A percentile compares a stretch with the other conserved stretches of the same genome.
Evolutionary conservation across 2,329 filamentous ascomycete genomes (phyloP).

Genomic region (Diplodia seriata): DNA sequence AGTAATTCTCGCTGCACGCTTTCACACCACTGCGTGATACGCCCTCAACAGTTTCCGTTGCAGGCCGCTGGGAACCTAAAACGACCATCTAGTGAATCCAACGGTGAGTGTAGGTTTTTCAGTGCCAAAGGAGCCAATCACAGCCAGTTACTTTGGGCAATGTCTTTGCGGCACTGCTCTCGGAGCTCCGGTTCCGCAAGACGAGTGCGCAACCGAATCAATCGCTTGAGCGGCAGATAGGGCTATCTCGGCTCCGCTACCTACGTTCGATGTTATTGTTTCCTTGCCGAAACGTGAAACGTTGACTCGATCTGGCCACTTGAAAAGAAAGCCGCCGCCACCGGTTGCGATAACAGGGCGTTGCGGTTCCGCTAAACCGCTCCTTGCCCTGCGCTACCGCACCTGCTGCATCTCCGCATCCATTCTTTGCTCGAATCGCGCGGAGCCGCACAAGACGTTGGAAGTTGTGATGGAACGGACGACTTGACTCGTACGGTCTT

Average conservation of each 20-base stretch:
- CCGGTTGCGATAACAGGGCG: neutral
- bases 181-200: neutral
- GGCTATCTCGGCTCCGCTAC: constrained; percentile 2
- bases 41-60: too few relatives aligned
- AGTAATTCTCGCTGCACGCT: too few relatives aligned
- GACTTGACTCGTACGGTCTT: neutral
- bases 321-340: neutral
- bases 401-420: neutral
- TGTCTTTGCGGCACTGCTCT: neutral
- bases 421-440: neutral
- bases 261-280: constrained; percentile 3
- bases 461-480: neutral
- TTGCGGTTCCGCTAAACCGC: neutral
- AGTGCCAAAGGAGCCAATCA: too few relatives aligned
- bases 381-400: neutral
- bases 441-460: constrained; percentile 2
- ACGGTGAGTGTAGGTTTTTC: too few relatives aligned
- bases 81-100: too few relatives aligned
- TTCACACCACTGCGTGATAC: too few relatives aligned
- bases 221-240: neutral
- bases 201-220: neutral
- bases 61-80: too few relatives aligned
- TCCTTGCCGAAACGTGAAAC: neutral
- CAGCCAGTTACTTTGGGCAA: neutral
- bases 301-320: neutral